phyloP scores from a whole-genome alignment of 2,329 filamentous ascomycete genomes.

The Neofusicoccum parvum region DNA sequence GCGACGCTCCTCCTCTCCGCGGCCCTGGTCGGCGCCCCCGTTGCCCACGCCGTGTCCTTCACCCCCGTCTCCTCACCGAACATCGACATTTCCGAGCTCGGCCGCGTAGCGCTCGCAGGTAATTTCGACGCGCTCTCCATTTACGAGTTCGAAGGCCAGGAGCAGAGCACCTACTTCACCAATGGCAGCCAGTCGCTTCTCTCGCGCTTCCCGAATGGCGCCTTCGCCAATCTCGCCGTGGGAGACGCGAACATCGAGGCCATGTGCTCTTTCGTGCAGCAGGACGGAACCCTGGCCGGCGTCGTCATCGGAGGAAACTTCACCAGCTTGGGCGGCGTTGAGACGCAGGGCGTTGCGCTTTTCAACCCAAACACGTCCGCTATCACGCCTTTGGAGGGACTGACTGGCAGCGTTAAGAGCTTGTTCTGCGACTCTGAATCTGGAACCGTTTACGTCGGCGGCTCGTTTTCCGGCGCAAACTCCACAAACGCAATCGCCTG shows the following conservation, averaged over 20 bases:
- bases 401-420: conserved; percentile 80
- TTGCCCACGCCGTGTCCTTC: conserved; percentile 51
- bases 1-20: conserved; percentile 35
- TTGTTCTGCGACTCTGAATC: conserved; percentile 78
- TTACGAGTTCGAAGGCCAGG: conserved; percentile 83
- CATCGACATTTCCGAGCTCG: conserved; percentile 76
- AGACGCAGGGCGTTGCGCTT: conserved; percentile 76
- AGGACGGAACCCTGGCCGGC: conserved; percentile 67
- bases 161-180: conserved; percentile 63
- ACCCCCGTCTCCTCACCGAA: conserved; percentile 66
- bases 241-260: conserved; percentile 83
- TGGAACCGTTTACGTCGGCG: conserved; percentile 87
- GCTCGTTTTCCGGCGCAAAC: conserved; percentile 76
- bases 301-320: conserved; percentile 94
- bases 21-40: conserved; percentile 26
- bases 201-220: conserved; percentile 80
- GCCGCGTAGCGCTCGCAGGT: conserved; percentile 81
- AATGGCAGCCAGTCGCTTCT: conserved; percentile 84
- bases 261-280: conserved; percentile 76
- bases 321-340: conserved; percentile 77
- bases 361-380: conserved; percentile 73
- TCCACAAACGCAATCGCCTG: conserved; percentile 90
- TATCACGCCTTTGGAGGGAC: conserved; percentile 74
- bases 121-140: conserved; percentile 91
- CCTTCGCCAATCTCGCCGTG: conserved; percentile 71